These are phyloP conservation scores for Phlyctochytrium arcticum DNA, from an alignment of 192 early-diverging fungal species.

Conservation along the genomic window DNA sequence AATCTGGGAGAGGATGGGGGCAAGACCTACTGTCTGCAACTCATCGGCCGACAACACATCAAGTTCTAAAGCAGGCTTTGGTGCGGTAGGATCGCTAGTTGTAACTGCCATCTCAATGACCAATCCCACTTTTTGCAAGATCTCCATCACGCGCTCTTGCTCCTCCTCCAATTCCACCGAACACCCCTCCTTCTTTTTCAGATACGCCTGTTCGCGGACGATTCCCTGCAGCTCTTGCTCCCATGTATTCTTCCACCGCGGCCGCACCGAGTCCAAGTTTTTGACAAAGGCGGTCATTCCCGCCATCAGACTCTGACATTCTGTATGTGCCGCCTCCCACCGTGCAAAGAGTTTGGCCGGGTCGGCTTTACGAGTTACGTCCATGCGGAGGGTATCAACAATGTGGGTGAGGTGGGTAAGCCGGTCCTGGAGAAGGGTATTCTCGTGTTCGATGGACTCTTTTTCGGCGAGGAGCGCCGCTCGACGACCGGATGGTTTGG, in stretches of 20 bases:
- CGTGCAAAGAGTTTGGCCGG: not conserved
- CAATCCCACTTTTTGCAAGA: not conserved
- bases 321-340: not conserved
- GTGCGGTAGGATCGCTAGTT: not conserved
- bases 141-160: not conserved
- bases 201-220: conserved; percentile 3
- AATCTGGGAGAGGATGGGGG: not conserved
- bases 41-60: conserved; percentile 4
- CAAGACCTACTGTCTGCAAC: not conserved
- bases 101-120: not conserved
- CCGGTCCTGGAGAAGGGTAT: not conserved
- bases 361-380: not conserved
- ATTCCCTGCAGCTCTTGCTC: conserved; percentile 7
- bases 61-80: not conserved
- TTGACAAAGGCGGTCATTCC: not conserved
- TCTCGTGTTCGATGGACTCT: not conserved
- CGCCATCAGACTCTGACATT: not conserved
- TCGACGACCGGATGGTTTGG: not conserved
- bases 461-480: not conserved
- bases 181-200: not conserved
- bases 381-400: not conserved
- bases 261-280: not conserved
- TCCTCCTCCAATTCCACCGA: not conserved
- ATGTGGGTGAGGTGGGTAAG: not conserved
- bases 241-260: conserved; percentile 16